These are phyloP conservation scores for Truncatella angustata DNA, from an alignment of 2,329 filamentous ascomycete genomes.

Conservation along the genomic window DNA sequence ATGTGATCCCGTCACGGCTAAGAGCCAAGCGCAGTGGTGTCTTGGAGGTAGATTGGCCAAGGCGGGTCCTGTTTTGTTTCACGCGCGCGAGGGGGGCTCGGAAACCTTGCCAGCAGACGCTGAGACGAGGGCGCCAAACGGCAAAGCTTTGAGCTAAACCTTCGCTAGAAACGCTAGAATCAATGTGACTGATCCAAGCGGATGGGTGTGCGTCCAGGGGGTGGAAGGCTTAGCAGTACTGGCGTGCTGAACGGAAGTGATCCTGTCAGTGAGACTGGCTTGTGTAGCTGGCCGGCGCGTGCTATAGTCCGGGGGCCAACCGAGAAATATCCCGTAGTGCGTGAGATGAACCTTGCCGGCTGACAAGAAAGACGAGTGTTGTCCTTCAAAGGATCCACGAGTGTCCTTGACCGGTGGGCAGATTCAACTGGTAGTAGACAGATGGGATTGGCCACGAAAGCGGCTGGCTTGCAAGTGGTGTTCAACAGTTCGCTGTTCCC, in stretches of 20 bases:
- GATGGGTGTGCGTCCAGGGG: slow-evolving; percentile 21
- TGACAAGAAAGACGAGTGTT: too few species aligned
- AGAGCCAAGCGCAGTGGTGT: too few species aligned
- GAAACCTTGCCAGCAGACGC: slow-evolving; percentile 16
- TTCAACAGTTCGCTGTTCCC: not conserved
- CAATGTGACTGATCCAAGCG: slow-evolving; percentile 27
- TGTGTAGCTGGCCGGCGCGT: not conserved
- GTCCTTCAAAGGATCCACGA: not conserved
- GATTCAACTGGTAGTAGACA: not conserved
- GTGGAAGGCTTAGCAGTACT: slow-evolving; percentile 10
- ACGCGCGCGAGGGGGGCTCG: slow-evolving; percentile 22
- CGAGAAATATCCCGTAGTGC: slow-evolving; percentile 1
- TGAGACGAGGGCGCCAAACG: slow-evolving; percentile 31
- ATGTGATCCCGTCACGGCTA: slow-evolving; percentile 10
- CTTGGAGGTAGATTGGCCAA: not conserved
- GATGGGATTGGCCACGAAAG: slow-evolving; percentile 9
- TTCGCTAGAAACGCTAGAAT: slow-evolving; percentile 25
- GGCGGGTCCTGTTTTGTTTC: slow-evolving; percentile 13
- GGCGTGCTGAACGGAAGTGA: not conserved
- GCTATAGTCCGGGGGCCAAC: slow-evolving; percentile 8
- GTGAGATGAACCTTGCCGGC: slow-evolving; percentile 1
- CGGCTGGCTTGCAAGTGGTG: slow-evolving; percentile 9
- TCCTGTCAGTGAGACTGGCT: not conserved
- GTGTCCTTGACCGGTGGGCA: too few species aligned
- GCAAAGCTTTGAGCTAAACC: slow-evolving; percentile 13